Evolutionary conservation across 1,284 basidiomycete species (phyloP).

Genomic region (Ustilago vetiveriae): DNA sequence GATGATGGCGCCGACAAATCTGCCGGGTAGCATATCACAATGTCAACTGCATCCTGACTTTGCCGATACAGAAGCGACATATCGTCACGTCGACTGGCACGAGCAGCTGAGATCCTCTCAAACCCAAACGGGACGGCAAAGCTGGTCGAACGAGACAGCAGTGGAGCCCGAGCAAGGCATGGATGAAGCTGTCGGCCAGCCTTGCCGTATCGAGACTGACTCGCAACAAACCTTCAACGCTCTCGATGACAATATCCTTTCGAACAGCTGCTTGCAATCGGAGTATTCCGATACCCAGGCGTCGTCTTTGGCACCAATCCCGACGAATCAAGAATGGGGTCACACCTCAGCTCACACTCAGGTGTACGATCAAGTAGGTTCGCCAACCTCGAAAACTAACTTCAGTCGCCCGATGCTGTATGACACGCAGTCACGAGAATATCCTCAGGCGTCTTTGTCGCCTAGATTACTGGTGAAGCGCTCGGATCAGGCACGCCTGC

Average conservation of each 20-base stretch:
- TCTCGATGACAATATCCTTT: not conserved
- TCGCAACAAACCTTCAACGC: not conserved
- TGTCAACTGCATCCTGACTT: not conserved
- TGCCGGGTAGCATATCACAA: too few species aligned
- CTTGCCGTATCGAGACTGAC: too few species aligned
- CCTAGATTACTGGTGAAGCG: too few species aligned
- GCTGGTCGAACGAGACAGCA: not conserved
- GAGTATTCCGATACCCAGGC: not conserved
- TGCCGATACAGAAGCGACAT: not conserved
- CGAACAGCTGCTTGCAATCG: not conserved
- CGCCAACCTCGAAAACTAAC: not conserved
- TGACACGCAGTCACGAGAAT: not conserved
- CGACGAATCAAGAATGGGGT: not conserved
- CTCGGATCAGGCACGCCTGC: too few species aligned
- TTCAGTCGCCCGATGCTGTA: constrained; percentile 1
- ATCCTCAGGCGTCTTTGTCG: too few species aligned
- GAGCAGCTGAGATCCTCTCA: not conserved
- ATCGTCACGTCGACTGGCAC: not conserved
- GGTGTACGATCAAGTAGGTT: not conserved
- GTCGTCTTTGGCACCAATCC: not conserved
- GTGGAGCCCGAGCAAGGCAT: not conserved
- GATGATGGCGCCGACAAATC: constrained; percentile 6
- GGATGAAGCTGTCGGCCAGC: too few species aligned
- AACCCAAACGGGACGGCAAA: not conserved
- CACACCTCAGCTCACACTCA: not conserved